Percentiles rank a stretch among this genome's conserved stretches.
Evolutionary conservation across 2,329 filamentous ascomycete genomes (phyloP).

Genomic region (Talaromyces marneffei): DNA sequence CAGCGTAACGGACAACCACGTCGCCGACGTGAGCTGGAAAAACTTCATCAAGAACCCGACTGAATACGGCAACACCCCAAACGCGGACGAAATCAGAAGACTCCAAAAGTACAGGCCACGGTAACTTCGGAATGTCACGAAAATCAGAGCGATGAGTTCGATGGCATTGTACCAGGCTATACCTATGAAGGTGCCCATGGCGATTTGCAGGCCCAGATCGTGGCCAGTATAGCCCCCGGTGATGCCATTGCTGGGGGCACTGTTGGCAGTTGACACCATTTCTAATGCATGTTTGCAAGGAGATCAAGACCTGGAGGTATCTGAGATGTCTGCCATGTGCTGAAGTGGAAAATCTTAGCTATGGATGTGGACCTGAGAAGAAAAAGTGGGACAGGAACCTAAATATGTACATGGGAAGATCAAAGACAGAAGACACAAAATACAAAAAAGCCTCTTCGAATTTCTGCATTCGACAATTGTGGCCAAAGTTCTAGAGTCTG

Average conservation of each 20-base stretch:
- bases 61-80: slow-evolving; percentile 43
- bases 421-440: background rate
- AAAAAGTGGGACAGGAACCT: slow-evolving; percentile 8
- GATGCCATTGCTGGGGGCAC: slow-evolving; percentile 17
- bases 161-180: slow-evolving; percentile 48
- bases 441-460: background rate
- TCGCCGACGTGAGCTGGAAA: slow-evolving; percentile 32
- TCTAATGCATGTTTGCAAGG: slow-evolving; percentile 5
- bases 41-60: slow-evolving; percentile 46
- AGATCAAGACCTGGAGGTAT: background rate
- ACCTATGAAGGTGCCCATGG: slow-evolving; percentile 43
- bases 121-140: slow-evolving; percentile 44
- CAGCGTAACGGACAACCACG: slow-evolving; percentile 38
- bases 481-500: background rate
- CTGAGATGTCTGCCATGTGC: background rate
- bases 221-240: slow-evolving; percentile 32
- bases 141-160: slow-evolving; percentile 45
- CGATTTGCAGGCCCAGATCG: slow-evolving; percentile 35
- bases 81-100: slow-evolving; percentile 39
- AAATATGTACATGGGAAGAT: background rate
- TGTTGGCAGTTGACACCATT: slow-evolving; percentile 6
- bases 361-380: background rate
- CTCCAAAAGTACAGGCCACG: slow-evolving; percentile 48
- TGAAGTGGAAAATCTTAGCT: background rate
- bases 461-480: background rate